Base-by-base conservation (phyloP, 1,139 yeast genomes). In the Pneumocystis sp. region DNA sequence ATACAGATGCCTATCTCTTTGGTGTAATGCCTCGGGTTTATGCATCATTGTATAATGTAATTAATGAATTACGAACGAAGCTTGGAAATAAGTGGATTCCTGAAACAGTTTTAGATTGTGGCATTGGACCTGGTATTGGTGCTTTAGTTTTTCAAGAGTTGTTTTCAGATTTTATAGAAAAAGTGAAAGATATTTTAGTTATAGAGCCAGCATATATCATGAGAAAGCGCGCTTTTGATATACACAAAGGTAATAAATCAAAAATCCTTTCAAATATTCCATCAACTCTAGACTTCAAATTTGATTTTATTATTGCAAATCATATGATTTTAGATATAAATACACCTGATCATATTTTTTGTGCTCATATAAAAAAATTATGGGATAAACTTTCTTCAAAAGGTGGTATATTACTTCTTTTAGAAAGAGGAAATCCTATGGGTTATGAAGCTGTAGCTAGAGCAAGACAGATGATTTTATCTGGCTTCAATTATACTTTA, bases 121-220 rank as follows among this genome's bases (percentile, higher is more conserved):
- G 97, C 0, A 85, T 82, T 72, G 98, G 98, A 0, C 97, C 98
- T 0, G 95, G 93, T 0, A 86, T 95, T 0, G 97, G 97, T 0
- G 85, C 93, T 78, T 78, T 91, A 10, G 98, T 96, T 0, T 78
- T 90, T 67, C 89, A 90, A 73, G 96, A 90, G 37, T 59, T 64
- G 62, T 19, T 59, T 64, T 10, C 62, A 59, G n/a, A 59, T 39
- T 37, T 29, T 65, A 21, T 65, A 61, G 67, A 50, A 50, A 44
- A 42, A 31, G 61, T 35, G 15, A 17, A 34, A 7, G 21, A 29
- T 39, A 62, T 56, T 21, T 6, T n/a, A n/a, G 40, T 50, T 25
- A 59, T 62, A n/a, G 40, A 50, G 29, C 29, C 66, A 17, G 42
- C n/a, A 17, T 35, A 29, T 50, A 25, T n/a, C 12, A 25, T 50